phyloP scores from a whole-genome alignment of 306 rosid genomes.

The Spatholobus suberectus region DNA sequence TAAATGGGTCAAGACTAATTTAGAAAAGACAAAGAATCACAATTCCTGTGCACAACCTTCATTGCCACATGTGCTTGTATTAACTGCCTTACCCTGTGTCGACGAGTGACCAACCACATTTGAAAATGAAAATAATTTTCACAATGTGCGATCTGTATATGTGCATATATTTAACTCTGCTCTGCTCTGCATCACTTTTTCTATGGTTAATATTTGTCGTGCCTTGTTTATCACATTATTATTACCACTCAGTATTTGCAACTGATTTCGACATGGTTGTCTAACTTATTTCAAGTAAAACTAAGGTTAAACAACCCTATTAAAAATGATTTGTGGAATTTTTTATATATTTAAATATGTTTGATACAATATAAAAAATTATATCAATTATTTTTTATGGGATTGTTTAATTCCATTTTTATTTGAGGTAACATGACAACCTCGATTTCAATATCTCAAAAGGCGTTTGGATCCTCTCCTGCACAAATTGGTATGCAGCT shows the following conservation, averaged over 20 bases:
- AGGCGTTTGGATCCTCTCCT: too few species aligned
- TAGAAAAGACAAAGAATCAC: conserved; percentile 34
- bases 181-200: background rate
- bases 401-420: too few species aligned
- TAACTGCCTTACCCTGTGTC: background rate
- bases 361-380: too few species aligned
- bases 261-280: background rate
- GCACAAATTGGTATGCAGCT: too few species aligned
- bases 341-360: too few species aligned
- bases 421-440: too few species aligned
- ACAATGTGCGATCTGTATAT: background rate
- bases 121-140: conserved; percentile 1
- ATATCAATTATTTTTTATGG: too few species aligned
- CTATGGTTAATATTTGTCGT: background rate
- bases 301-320: too few species aligned
- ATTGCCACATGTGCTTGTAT: conserved; percentile 38
- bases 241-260: background rate
- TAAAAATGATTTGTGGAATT: too few species aligned
- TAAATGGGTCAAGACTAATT: conserved; percentile 6
- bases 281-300: too few species aligned
- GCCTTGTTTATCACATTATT: background rate
- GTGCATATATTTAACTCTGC: background rate
- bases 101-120: background rate
- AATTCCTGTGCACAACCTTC: conserved; percentile 27
- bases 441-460: too few species aligned